Percentiles rank a stretch among this genome's conserved stretches.
Conservation (phyloP, 2,329 filamentous ascomycete genomes). For the Fusarium buxicola region DNA sequence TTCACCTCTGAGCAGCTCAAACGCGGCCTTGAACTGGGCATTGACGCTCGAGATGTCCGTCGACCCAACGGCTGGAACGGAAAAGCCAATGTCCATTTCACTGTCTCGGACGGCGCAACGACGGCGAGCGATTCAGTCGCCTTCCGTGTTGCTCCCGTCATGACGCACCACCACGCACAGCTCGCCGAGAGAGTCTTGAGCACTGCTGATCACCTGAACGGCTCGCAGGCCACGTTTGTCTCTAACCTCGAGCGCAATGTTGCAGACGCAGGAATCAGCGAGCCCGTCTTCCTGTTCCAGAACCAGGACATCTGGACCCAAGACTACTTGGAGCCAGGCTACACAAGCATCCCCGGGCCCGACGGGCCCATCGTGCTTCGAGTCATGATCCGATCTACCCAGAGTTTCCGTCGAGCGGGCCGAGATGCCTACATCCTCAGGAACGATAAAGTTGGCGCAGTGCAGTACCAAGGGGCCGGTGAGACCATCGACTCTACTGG, state of each 20-base stretch:
- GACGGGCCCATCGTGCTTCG: slow-evolving; percentile 48
- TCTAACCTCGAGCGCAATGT: slow-evolving; percentile 17
- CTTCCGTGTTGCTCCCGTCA: slow-evolving; percentile 51
- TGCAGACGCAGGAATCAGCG: slow-evolving; percentile 10
- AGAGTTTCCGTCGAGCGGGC: slow-evolving; percentile 45
- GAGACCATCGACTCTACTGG: slow-evolving; percentile 42
- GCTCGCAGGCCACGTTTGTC: slow-evolving; percentile 1
- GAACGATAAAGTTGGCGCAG: slow-evolving; percentile 44
- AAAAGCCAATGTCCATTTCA: slow-evolving; percentile 45
- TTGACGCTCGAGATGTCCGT: slow-evolving; percentile 50
- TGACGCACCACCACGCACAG: slow-evolving; percentile 53
- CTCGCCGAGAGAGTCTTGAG: slow-evolving; percentile 40
- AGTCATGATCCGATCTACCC: slow-evolving; percentile 49
- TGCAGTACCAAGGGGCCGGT: slow-evolving; percentile 42
- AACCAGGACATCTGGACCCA: slow-evolving; percentile 50
- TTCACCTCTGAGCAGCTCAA: slow-evolving; percentile 47
- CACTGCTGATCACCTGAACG: not conserved
- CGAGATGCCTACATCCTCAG: slow-evolving; percentile 50
- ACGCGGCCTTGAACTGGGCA: slow-evolving; percentile 48
- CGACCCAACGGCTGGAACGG: slow-evolving; percentile 44
- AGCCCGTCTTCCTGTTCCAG: slow-evolving; percentile 21
- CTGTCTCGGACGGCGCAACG: slow-evolving; percentile 40
- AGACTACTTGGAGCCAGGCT: slow-evolving; percentile 55
- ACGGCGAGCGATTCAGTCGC: slow-evolving; percentile 44
- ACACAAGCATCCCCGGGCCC: slow-evolving; percentile 54